Percentiles rank a stretch among this genome's conserved stretches.
phyloP scores from a whole-genome alignment of 1,139 yeast genomes.

The Scheffersomyces parashehatae region DNA sequence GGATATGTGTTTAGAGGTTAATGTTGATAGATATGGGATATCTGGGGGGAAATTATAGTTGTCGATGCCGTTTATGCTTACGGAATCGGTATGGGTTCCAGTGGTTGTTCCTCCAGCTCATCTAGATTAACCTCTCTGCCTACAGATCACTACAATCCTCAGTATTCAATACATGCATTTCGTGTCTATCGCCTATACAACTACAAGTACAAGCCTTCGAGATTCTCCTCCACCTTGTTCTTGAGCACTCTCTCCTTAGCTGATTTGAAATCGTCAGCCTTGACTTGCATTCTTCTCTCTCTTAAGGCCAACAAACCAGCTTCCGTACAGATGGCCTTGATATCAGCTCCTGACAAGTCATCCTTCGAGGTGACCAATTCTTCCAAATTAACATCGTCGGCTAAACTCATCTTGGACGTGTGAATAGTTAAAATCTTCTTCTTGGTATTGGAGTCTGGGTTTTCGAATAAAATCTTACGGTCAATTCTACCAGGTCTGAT shows the following conservation, averaged over 20 bases:
- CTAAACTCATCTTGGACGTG: conserved; percentile 90
- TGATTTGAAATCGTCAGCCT: conserved; percentile 88
- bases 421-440: conserved; percentile 92
- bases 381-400: conserved; percentile 85
- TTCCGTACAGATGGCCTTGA: conserved; percentile 97
- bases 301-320: conserved; percentile 95
- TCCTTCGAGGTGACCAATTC: conserved; percentile 90
- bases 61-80: no score
- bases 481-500: conserved; percentile 99
- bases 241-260: conserved; percentile 97
- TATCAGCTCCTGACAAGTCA: conserved; percentile 96
- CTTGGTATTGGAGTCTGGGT: conserved; percentile 91
- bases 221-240: conserved; percentile 95
- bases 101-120: no score
- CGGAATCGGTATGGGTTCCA: no score
- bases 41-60: no score
- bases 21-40: no score
- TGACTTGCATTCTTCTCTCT: conserved; percentile 98
- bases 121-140: no score
- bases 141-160: no score
- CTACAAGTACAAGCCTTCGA: conserved; percentile 89
- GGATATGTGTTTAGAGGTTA: no score
- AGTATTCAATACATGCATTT: no score
- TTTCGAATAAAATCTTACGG: conserved; percentile 93
- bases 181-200: no score